Evolutionary conservation across 2,329 filamentous ascomycete genomes (phyloP), one percentile per base, ranked within the genome.

Genomic region (Trichoderma koningiopsis): DNA sequence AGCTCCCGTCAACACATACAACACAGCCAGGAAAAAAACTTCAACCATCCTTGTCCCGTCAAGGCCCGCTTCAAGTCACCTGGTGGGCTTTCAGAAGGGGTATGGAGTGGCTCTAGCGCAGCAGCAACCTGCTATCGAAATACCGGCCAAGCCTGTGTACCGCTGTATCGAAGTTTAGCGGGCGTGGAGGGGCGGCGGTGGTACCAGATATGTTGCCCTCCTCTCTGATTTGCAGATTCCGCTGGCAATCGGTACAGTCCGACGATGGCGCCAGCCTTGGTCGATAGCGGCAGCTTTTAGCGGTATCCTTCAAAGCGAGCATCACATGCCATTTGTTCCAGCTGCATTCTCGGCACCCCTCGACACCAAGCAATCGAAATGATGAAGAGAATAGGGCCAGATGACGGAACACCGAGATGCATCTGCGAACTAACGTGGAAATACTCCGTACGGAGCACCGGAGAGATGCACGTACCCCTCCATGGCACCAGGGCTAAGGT

Each of bases 261-360:
- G 13, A 27, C 14, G 59, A 69, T 56, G 47, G 43, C 33, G 24
- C 37, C 47, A 49, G 29, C 40, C 37, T 33, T 16, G 4, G 40
- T 27, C 10, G 55, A 43, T 3, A 33, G 33, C 24, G 29, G 11
- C 37, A 22, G 22, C 55, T 55, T 35, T 31, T n/a, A 27, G 27
- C 47, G 35, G 27, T 56, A 70, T 64, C 27, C 55, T 33, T 58
- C 58, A 64, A 70, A 65, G 52, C 69, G 69, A 57, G 29, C 35
- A 70, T 70, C 69, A 70, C 69, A 70, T 70, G 69, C 66, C 66
- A 67, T 59, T 67, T 59, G 27, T 22, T 37, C 40, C n/a, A 49
- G 27, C 43, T 37, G 33, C 11, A 47, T 61, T 53, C 68, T 65
- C 43, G 53, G 61, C 68, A 63, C 27, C 57, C 61, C 53, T 35